Percentiles rank a stretch among this genome's conserved stretches.
Conservation (phyloP, 2,329 filamentous ascomycete genomes). For the Clarireedia sp. region DNA sequence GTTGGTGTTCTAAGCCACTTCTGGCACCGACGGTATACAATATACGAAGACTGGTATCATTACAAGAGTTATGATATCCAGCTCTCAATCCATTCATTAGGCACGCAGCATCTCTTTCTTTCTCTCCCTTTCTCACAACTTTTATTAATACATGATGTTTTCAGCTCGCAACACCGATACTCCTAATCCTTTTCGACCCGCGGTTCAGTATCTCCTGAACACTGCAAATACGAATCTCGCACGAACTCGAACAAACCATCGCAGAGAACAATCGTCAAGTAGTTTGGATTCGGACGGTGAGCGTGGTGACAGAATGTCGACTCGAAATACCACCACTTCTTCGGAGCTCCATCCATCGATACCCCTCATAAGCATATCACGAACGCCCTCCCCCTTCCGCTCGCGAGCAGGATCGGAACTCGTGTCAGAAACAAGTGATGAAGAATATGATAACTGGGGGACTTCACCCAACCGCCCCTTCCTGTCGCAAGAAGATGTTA, state of each 20-base stretch:
- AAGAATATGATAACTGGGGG: constrained; percentile 33
- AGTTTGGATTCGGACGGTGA: constrained; percentile 24
- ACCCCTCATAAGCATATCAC: constrained; percentile 38
- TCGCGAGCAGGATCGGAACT: constrained; percentile 33
- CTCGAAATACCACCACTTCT: constrained; percentile 11
- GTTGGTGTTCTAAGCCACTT: background rate
- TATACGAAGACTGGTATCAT: too few species aligned
- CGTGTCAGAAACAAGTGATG: constrained; percentile 36
- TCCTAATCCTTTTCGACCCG: constrained; percentile 31
- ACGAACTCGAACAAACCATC: constrained; percentile 15
- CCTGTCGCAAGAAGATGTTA: constrained; percentile 22
- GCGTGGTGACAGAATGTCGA: constrained; percentile 20
- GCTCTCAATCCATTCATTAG: background rate
- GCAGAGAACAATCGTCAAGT: constrained; percentile 19
- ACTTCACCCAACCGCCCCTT: constrained; percentile 30
- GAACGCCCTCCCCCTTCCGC: constrained; percentile 38
- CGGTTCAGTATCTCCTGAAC: constrained; percentile 31
- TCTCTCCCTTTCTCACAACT: background rate
- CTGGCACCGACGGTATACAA: too few species aligned
- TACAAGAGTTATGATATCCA: background rate
- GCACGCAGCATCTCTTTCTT: constrained; percentile 1
- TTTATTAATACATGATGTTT: constrained; percentile 20
- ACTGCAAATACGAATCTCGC: constrained; percentile 11
- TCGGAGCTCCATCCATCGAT: constrained; percentile 27
- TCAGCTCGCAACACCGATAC: constrained; percentile 26